These are phyloP conservation scores for Lasiosphaeriaceae sp. DNA, from an alignment of 495 filamentous ascomycete genomes.

Conservation along the genomic window DNA sequence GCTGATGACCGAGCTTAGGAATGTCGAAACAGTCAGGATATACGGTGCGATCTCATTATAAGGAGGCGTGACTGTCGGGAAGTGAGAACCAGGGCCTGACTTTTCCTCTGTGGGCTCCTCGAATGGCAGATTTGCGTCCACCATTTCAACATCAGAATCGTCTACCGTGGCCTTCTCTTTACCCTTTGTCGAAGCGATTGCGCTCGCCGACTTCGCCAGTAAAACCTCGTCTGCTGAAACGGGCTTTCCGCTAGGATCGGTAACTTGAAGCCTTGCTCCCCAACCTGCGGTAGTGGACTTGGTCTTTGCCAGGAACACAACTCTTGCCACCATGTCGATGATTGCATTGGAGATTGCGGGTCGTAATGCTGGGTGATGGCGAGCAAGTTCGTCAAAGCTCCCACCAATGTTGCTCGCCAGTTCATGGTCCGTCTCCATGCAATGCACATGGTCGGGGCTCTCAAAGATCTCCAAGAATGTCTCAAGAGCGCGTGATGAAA, in stretches of 20 bases:
- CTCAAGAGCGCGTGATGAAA: conserved; percentile 73
- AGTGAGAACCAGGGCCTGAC: neutral
- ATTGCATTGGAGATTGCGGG: conserved; percentile 73
- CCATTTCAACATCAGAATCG: conserved; percentile 56
- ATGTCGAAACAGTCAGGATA: conserved; percentile 68
- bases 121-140: conserved; percentile 35
- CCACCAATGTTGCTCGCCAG: conserved; percentile 63
- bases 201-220: conserved; percentile 14
- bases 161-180: conserved; percentile 37
- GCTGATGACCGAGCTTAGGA: conserved; percentile 72
- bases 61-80: neutral
- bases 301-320: conserved; percentile 62
- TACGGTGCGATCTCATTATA: conserved; percentile 54
- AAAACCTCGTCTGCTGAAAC: conserved; percentile 46
- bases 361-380: conserved; percentile 85
- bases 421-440: conserved; percentile 69
- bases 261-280: conserved; percentile 75
- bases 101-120: conserved; percentile 3
- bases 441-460: conserved; percentile 82
- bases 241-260: conserved; percentile 46
- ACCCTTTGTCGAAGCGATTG: conserved; percentile 23
- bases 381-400: conserved; percentile 89
- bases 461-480: conserved; percentile 93
- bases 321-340: conserved; percentile 76
- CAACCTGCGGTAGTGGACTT: conserved; percentile 63